Conservation (phyloP, 192 early-diverging fungal species). For the Lobosporangium transversale region DNA sequence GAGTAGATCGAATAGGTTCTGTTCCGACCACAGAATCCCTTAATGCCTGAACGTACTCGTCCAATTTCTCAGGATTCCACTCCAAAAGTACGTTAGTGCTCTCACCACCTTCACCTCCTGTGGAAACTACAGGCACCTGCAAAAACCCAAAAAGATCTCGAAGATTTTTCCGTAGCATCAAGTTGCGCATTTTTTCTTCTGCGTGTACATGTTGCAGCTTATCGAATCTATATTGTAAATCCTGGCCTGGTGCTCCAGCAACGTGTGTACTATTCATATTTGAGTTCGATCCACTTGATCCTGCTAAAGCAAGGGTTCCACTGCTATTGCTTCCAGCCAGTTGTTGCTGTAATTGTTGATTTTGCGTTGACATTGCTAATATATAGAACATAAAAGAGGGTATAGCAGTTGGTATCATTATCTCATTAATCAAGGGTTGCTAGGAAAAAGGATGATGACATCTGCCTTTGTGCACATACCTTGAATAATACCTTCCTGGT, state of each 20-base stretch:
- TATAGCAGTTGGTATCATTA: neutral
- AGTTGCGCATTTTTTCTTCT: constrained; percentile 37
- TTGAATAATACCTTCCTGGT: constrained; percentile 21
- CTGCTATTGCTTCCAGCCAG: neutral
- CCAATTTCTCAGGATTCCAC: constrained; percentile 19
- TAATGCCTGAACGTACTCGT: constrained; percentile 45
- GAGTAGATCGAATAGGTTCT: neutral
- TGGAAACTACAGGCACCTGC: constrained; percentile 19
- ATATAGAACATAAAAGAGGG: neutral
- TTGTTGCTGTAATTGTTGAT: constrained; percentile 20
- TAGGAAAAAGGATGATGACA: neutral
- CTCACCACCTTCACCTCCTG: neutral
- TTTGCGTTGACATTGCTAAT: constrained; percentile 14
- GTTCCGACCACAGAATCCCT: constrained; percentile 30
- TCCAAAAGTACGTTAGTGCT: neutral
- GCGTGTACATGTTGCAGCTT: constrained; percentile 24
- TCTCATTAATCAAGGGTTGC: neutral
- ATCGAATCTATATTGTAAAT: constrained; percentile 33
- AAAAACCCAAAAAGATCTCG: constrained; percentile 28
- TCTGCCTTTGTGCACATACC: neutral
- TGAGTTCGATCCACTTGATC: too few relatives aligned
- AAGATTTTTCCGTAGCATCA: constrained; percentile 28
- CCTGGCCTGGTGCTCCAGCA: constrained; percentile 27
- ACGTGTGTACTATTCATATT: too few relatives aligned
- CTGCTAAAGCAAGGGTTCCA: too few relatives aligned